Evolutionary conservation across 345 rosid genomes (phyloP), one percentile per base, ranked within the genome.

Genomic region (Moricandia arvensis): DNA sequence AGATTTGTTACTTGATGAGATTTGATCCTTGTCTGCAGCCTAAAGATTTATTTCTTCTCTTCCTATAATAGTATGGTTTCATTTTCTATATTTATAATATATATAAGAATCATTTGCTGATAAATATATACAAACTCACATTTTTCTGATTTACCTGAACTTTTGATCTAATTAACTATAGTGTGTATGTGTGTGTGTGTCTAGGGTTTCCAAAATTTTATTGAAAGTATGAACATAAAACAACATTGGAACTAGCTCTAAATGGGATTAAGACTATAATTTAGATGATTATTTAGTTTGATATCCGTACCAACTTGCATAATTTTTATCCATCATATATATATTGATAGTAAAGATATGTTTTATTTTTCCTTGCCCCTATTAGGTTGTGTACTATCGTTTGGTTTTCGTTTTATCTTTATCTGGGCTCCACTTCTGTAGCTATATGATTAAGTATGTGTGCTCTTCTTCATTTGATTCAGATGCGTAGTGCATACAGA

Each of bases 261-360:
- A 71, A 77, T 33, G 26, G 62, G 24, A 71, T 58, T 68, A 13
- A 47, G 53, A 47, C 49, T 43, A 43, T 13, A 43, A 47, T 47
- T 47, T 35, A 17, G 47, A 35, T 78, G 49, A 51, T 59, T 21
- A 29, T 49, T 35, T 49, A 51, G 69, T 34, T 68, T 65, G 73
- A 49, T 43, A 43, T 66, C 59, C 77, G 74, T 78, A 78, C 81
- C 77, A 72, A 72, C 58, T 72, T 66, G 77, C 63, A 66, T 53
- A 37, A 59, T 33, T 21, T 30, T 69, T 59, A 45, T 37, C 49
- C 18, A 43, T 57, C 49, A 47, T 47, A 47, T 27, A 33, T 47
- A 43, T 43, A 43, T 43, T 43, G 45, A 54, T 70, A 61, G 17
- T 18, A 16, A 7, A 8, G 18, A 61, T 63, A 15, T 26, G 30